Evolutionary conservation across 208 protist genomes (phyloP).

Genomic region (Zelonia costaricensis): DNA sequence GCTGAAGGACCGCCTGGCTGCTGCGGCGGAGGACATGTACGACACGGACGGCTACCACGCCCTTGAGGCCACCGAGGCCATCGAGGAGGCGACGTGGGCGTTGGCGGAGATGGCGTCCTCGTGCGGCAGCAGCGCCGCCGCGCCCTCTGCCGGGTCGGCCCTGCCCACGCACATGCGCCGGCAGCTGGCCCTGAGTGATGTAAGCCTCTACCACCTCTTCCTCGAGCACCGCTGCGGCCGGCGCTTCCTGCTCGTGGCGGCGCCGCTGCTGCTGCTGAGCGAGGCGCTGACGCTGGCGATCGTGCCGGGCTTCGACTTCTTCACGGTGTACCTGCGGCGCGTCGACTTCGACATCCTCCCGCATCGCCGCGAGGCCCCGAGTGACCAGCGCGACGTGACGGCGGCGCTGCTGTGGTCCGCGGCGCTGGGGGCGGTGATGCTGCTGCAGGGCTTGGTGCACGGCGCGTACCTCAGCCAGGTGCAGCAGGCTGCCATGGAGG

Average conservation of each 20-base stretch:
- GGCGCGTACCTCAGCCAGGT: constrained; percentile 49
- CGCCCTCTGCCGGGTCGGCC: constrained; percentile 34
- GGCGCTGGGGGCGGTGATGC: constrained; percentile 38
- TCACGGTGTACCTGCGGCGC: constrained; percentile 20
- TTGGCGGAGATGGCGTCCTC: constrained; percentile 36
- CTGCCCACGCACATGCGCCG: constrained; percentile 46
- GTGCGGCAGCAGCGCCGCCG: constrained; percentile 29
- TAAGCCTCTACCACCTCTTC: constrained; percentile 63
- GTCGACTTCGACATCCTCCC: constrained; percentile 11
- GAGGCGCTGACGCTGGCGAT: constrained; percentile 38
- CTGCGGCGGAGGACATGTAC: constrained; percentile 20
- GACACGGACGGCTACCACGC: constrained; percentile 22
- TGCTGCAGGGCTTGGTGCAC: constrained; percentile 44
- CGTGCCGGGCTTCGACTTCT: constrained; percentile 32
- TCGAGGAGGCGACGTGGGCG: constrained; percentile 33
- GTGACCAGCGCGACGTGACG: constrained; percentile 26
- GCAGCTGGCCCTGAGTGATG: constrained; percentile 38
- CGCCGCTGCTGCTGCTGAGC: constrained; percentile 49
- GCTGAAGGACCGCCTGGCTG: constrained; percentile 43
- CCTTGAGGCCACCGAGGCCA: constrained; percentile 28
- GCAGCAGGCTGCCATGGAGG: constrained; percentile 50
- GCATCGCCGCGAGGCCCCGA: constrained; percentile 11
- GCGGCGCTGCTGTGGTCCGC: constrained; percentile 26
- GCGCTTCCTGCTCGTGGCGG: constrained; percentile 50
- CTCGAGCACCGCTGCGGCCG: constrained; percentile 57